Evolutionary conservation across 2,329 filamentous ascomycete species (phyloP), one percentile per base, ranked within the genome.

Genomic region (Diplodia intermedia): DNA sequence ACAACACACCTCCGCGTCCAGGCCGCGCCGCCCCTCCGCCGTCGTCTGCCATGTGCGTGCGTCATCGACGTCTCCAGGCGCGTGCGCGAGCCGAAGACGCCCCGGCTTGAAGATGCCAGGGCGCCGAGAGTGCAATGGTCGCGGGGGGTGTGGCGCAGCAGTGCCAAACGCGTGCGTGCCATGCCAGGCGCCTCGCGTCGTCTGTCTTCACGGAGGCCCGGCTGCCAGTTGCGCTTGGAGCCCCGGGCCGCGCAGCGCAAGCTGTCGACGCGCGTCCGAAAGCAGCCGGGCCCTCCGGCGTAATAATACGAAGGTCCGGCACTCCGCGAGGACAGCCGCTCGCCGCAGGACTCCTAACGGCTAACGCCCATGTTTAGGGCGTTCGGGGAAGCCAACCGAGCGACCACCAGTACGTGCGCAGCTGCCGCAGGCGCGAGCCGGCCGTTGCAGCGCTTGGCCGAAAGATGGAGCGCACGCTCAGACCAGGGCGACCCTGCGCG

Each of bases 81-180:
- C 40, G 57, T n/a, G 31, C 26, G 40, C 15, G 38, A 26, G 31
- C 57, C 57, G 57, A 61, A 26, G 40, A 61, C 47, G 57, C 40
- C 31, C 57, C 57, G 57, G 12, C 26, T 43, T 61, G 57, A 43
- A 29, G 12, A 47, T 57, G 53, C 23, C 54, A 56, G 15, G 54
- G 55, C 36, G 55, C 47, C 55, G 29, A 43, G 43, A 60, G 43
- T 60, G 43, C 23, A 57, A 43, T 60, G 36, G 36, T 23, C 36
- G 55, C 12, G 36, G 47, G 57, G 49, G 40, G 40, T 61, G 57
- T 61, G 57, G 57, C 57, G 57, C 57, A 61, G 57, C 57, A 61
- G 23, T 61, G 57, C 57, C 54, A 38, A 56, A 36, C 54, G 54
- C 54, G 54, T 38, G 33, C 33, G 33, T 36, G 33, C 33, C 40